Base-by-base conservation (phyloP, 257 asterid genomes). In the Phtheirospermum japonicum region DNA sequence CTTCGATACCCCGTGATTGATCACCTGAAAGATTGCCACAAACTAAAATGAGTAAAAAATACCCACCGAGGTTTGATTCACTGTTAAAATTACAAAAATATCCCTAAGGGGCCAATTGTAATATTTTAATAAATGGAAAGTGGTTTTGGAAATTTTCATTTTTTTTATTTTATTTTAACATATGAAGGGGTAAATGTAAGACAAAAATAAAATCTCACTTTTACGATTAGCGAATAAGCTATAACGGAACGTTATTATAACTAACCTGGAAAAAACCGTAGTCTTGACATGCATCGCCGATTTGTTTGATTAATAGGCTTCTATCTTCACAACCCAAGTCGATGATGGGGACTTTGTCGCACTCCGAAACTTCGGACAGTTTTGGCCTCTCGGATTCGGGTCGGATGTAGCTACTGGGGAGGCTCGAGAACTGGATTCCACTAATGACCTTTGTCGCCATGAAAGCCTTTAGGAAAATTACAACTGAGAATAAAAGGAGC, bases 261-360 rank as follows among this genome's bases (percentile, higher is more conserved):
- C n/a, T 9, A 72, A 82, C 88, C 88, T 82, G 85, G 58, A 82
- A 82, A 67, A 79, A 75, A 49, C 89, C 89, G 4, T 63, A 77
- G 17, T 79, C 78, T 11, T 59, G 71, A 55, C 89, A 82, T 4
- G 89, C 85, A 14, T 67, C 70, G 16, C 75, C 80, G 11, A 82
- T 68, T 63, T 79, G 77, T 20, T 61, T 60, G 17, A 62, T 51
- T 18, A 73, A 16, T 7, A 72, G 49, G 70, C 60, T 67, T 26
- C 53, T 57, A 54, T 82, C 80, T 49, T 50, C 31, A 5, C 76
- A 74, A n/a, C 70, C 76, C 59, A 82, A 72, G 67, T 82, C 83
- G 16, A 82, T 75, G 33, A 82, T 53, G 0, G 89, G 85, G 36
- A 82, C 73, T 40, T 77, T 18, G 10, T 75, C 7, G 63, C 71